Percentiles rank a stretch among this genome's conserved stretches.
Evolutionary conservation across 1,139 yeast species (phyloP).

Genomic region (Sugiyamaella neomexicana): DNA sequence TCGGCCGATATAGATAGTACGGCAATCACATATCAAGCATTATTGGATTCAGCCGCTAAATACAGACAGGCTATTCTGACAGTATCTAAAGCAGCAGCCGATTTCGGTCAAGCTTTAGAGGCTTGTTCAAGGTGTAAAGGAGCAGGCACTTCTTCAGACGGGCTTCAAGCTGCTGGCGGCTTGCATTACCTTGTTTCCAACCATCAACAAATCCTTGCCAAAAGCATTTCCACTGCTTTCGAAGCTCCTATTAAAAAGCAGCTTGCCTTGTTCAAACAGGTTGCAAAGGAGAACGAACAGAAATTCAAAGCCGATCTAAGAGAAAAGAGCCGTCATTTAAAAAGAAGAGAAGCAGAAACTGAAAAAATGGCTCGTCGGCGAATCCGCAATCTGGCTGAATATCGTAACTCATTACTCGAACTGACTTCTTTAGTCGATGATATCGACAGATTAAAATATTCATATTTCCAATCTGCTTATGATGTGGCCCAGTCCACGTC

Average conservation of each 20-base stretch:
- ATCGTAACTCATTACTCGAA: constrained; percentile 63
- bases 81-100: constrained; percentile 65
- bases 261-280: constrained; percentile 26
- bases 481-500: constrained; percentile 63
- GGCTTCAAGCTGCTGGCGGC: constrained; percentile 72
- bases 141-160: constrained; percentile 56
- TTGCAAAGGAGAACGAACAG: constrained; percentile 47
- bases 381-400: constrained; percentile 56
- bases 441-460: constrained; percentile 72
- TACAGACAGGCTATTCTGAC: constrained; percentile 53
- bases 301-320: constrained; percentile 57
- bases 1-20: constrained; percentile 57
- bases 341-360: constrained; percentile 58
- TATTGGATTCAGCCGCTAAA: constrained; percentile 53
- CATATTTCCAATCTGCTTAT: constrained; percentile 62
- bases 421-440: constrained; percentile 76
- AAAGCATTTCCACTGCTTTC: constrained; percentile 54
- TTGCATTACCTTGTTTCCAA: constrained; percentile 74
- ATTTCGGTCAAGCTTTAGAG: constrained; percentile 72
- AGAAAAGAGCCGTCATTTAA: constrained; percentile 53
- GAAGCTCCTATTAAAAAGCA: constrained; percentile 52
- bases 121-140: constrained; percentile 69
- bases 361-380: constrained; percentile 50
- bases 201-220: constrained; percentile 70
- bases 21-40: constrained; percentile 47